These are phyloP conservation scores for Phytophthora foliorum DNA, from an alignment of 352 stramenopile species.

Conservation along the genomic window DNA sequence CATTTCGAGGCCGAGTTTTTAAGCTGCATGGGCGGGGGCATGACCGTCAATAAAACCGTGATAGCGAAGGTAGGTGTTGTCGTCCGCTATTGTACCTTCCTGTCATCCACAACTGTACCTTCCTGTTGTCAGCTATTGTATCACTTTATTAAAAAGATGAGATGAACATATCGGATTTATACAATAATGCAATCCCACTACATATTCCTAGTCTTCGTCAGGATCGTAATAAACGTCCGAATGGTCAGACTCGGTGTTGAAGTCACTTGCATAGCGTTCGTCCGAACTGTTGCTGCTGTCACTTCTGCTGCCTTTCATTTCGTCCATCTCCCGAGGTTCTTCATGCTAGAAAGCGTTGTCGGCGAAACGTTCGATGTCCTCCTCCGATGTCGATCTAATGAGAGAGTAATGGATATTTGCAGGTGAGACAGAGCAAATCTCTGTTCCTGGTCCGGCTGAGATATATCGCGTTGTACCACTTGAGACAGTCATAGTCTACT, in stretches of 20 bases:
- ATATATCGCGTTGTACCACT: background rate
- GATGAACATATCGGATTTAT: no score
- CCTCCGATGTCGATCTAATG: no score
- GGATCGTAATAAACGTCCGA: background rate
- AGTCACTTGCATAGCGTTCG: conserved; percentile 7
- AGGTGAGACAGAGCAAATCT: background rate
- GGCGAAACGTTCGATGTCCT: no score
- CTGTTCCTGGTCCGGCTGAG: background rate
- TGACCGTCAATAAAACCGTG: conserved; percentile 10
- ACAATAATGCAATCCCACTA: background rate
- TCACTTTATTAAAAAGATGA: no score
- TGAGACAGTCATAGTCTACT: background rate
- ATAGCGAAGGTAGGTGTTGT: no score
- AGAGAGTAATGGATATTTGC: conserved; percentile 2
- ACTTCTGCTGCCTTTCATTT: background rate
- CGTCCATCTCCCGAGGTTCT: no score
- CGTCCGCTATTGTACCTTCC: conserved; percentile 10
- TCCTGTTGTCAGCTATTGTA: no score
- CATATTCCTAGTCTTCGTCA: background rate
- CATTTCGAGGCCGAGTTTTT: background rate
- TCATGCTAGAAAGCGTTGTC: no score
- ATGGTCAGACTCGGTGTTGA: background rate
- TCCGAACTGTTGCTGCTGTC: background rate
- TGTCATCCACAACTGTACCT: conserved; percentile 10
- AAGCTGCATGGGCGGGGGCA: background rate